These are phyloP conservation scores for Lasiosphaeria hispida DNA, from an alignment of 495 filamentous ascomycete species.

Conservation along the genomic window DNA sequence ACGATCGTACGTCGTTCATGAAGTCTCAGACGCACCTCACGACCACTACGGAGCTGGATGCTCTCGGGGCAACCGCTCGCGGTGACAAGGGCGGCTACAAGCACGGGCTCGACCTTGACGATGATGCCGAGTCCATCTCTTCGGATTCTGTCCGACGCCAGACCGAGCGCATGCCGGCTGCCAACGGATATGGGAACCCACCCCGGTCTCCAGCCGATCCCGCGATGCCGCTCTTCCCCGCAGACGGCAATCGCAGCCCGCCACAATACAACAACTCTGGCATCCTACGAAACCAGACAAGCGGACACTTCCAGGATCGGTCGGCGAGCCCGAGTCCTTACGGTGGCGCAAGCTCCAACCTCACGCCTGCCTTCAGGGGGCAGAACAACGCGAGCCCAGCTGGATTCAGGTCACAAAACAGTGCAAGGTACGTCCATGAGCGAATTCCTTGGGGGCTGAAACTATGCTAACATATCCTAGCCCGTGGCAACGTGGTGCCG, in stretches of 20 bases:
- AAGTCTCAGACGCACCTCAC: constrained; percentile 90
- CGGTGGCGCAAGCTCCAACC: constrained; percentile 10
- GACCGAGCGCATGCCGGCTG: constrained; percentile 26
- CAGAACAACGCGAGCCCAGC: constrained; percentile 41
- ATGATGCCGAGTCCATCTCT: constrained; percentile 69
- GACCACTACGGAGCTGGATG: constrained; percentile 84
- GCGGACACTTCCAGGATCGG: background rate
- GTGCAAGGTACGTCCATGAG: constrained; percentile 37
- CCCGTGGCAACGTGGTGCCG: constrained; percentile 56
- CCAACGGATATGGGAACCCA: constrained; percentile 23
- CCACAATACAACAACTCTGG: constrained; percentile 16
- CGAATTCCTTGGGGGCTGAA: background rate
- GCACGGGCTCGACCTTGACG: constrained; percentile 66
- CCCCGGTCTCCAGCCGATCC: constrained; percentile 62
- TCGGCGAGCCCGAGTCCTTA: constrained; percentile 13
- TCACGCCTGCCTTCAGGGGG: constrained; percentile 18
- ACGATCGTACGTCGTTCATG: constrained; percentile 96
- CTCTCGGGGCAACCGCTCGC: constrained; percentile 87
- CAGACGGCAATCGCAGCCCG: constrained; percentile 25
- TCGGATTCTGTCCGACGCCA: constrained; percentile 39
- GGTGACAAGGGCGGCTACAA: constrained; percentile 78
- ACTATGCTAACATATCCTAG: constrained; percentile 33
- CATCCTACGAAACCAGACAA: constrained; percentile 3
- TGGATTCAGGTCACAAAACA: constrained; percentile 38
- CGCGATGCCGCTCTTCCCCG: constrained; percentile 60